Conservation (phyloP, 2,329 filamentous ascomycete species). For the Pseudofabraea citricarpa region DNA sequence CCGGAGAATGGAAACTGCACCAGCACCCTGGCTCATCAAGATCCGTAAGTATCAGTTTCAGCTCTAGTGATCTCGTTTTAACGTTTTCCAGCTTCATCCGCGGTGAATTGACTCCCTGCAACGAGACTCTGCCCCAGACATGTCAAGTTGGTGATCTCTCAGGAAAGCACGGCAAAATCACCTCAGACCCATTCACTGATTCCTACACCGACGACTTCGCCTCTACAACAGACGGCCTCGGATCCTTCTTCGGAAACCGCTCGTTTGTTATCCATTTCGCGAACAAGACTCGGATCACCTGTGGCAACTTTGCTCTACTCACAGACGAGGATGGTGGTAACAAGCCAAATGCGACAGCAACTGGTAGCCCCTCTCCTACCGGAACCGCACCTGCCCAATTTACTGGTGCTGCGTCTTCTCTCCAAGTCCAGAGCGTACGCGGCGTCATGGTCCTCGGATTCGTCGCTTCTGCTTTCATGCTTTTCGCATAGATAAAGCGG, state of each 20-base stretch:
- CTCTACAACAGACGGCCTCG: slow-evolving; percentile 45
- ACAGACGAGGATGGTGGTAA: background rate
- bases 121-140: slow-evolving; percentile 48
- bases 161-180: slow-evolving; percentile 67
- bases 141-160: slow-evolving; percentile 75
- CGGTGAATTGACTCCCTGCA: slow-evolving; percentile 45
- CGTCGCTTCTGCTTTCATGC: slow-evolving; percentile 3
- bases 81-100: slow-evolving; percentile 31
- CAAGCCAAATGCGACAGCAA: background rate
- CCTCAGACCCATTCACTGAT: slow-evolving; percentile 40
- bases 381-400: background rate
- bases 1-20: slow-evolving; percentile 67
- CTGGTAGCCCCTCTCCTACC: background rate
- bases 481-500: background rate
- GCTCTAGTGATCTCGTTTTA: slow-evolving; percentile 3
- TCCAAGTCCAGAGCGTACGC: background rate
- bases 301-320: slow-evolving; percentile 52
- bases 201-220: slow-evolving; percentile 53
- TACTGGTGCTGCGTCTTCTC: slow-evolving; percentile 1
- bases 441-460: slow-evolving; percentile 4
- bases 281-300: slow-evolving; percentile 60
- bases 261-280: slow-evolving; percentile 60
- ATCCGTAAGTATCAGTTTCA: slow-evolving; percentile 41
- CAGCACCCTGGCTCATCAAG: slow-evolving; percentile 60
- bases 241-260: slow-evolving; percentile 59